Percentiles rank a stretch among this genome's conserved stretches.
phyloP scores from a whole-genome alignment of 2,329 filamentous ascomycete species.

The Fusarium incarnatum region DNA sequence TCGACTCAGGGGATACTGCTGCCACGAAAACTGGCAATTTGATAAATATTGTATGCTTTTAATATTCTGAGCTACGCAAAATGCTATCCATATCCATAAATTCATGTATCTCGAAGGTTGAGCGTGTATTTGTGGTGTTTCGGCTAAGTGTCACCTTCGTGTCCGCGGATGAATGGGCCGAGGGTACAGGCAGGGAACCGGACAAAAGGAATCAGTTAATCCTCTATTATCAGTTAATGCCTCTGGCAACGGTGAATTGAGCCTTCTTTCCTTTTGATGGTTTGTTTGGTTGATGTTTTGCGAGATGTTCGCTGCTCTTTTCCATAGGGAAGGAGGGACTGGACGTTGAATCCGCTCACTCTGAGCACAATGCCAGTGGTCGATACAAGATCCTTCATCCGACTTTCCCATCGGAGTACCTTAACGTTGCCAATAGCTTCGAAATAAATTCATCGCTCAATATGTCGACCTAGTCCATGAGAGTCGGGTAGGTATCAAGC shows the following conservation, averaged over 20 bases:
- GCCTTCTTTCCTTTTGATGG: fast-evolving
- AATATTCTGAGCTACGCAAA: background rate
- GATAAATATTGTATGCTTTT: fast-evolving
- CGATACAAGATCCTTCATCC: too few species aligned
- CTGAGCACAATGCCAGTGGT: too few species aligned
- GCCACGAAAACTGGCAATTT: too few species aligned
- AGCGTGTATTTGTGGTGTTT: background rate
- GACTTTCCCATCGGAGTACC: fast-evolving
- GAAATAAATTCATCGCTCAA: fast-evolving
- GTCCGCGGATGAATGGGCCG: background rate
- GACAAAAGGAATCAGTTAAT: background rate
- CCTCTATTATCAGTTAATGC: background rate
- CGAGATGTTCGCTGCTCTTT: background rate
- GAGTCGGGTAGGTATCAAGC: background rate
- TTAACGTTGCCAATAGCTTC: fast-evolving
- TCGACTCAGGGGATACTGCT: background rate
- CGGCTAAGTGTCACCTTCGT: background rate
- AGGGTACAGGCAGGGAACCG: background rate
- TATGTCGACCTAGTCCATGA: too few species aligned
- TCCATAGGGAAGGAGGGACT: background rate
- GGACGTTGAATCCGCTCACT: too few species aligned
- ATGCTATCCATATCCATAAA: fast-evolving
- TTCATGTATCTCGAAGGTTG: fast-evolving
- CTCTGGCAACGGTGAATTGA: fast-evolving
- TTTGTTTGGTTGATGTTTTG: fast-evolving